phyloP scores from a whole-genome alignment of 305 asterid genomes.

The Solanum hybrid region DNA sequence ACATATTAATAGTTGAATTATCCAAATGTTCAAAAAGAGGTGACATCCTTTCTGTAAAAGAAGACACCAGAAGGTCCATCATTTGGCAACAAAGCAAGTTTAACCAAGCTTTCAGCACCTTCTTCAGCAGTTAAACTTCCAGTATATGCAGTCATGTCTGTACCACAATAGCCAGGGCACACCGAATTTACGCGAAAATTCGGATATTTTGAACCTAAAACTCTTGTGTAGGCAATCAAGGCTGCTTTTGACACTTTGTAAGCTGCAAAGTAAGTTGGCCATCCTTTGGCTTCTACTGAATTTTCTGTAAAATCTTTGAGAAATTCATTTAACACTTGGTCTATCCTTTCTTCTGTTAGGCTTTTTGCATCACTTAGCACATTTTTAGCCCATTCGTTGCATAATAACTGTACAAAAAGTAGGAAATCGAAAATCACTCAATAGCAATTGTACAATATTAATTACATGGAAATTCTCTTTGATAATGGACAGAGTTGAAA shows the following conservation, averaged over 20 bases:
- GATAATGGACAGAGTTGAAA: too few relatives aligned
- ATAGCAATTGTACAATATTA: too few relatives aligned
- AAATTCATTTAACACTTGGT: conserved; percentile 33
- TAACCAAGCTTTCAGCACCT: conserved; percentile 20
- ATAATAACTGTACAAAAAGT: conserved; percentile 22
- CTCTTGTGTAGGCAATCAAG: conserved; percentile 17
- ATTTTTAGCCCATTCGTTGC: conserved; percentile 31
- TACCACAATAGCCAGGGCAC: conserved; percentile 18
- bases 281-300: conserved; percentile 31
- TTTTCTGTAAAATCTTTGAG: conserved; percentile 43
- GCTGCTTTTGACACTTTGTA: conserved; percentile 19
- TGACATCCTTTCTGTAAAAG: neutral
- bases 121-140: conserved; percentile 5
- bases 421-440: neutral
- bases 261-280: conserved; percentile 28
- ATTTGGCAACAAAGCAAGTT: conserved; percentile 14
- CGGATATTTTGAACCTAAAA: conserved; percentile 10
- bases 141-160: conserved; percentile 9
- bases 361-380: conserved; percentile 20
- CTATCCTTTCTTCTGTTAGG: conserved; percentile 34
- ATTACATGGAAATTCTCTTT: too few relatives aligned
- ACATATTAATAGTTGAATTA: neutral
- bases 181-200: conserved; percentile 11
- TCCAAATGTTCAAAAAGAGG: neutral
- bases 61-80: conserved; percentile 17